Conservation (phyloP, 352 stramenopile genomes). For the Globisporangium echinulatum region DNA sequence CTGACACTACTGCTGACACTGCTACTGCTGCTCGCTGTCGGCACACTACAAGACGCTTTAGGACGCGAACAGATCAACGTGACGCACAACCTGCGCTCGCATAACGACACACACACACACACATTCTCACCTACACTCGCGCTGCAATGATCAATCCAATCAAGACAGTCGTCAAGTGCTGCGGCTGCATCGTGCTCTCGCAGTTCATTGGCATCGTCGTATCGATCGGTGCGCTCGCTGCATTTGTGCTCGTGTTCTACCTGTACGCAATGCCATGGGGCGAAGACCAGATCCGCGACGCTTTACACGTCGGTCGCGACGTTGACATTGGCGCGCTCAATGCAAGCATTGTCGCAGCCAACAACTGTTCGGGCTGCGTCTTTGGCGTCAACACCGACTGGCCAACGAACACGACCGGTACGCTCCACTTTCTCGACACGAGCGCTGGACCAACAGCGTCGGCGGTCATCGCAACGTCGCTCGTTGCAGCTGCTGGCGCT, state of each 20-base stretch:
- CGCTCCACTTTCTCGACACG: slow-evolving; percentile 71
- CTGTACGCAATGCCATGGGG: slow-evolving; percentile 70
- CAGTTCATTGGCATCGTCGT: slow-evolving; percentile 64
- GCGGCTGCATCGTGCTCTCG: slow-evolving; percentile 64
- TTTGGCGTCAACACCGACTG: slow-evolving; percentile 80
- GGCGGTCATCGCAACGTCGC: slow-evolving; percentile 57
- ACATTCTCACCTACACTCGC: neutral
- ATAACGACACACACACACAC: neutral
- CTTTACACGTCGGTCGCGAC: slow-evolving; percentile 37
- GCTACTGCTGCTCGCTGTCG: no score
- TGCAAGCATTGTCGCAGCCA: slow-evolving; percentile 36
- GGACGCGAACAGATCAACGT: no score
- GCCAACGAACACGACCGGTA: slow-evolving; percentile 66
- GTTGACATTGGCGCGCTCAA: slow-evolving; percentile 47
- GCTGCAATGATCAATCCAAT: slow-evolving; percentile 15
- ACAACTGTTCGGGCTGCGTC: slow-evolving; percentile 81
- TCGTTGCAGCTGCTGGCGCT: slow-evolving; percentile 40
- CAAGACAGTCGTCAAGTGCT: slow-evolving; percentile 53
- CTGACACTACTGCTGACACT: no score
- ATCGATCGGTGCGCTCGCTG: slow-evolving; percentile 38
- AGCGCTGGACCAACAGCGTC: slow-evolving; percentile 52
- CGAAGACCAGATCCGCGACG: slow-evolving; percentile 57
- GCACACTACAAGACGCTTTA: no score
- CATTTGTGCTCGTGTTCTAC: slow-evolving; percentile 59
- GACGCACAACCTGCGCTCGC: no score